Base-by-base conservation (phyloP, 2,329 filamentous ascomycete genomes). In the Plenodomus biglobosus region DNA sequence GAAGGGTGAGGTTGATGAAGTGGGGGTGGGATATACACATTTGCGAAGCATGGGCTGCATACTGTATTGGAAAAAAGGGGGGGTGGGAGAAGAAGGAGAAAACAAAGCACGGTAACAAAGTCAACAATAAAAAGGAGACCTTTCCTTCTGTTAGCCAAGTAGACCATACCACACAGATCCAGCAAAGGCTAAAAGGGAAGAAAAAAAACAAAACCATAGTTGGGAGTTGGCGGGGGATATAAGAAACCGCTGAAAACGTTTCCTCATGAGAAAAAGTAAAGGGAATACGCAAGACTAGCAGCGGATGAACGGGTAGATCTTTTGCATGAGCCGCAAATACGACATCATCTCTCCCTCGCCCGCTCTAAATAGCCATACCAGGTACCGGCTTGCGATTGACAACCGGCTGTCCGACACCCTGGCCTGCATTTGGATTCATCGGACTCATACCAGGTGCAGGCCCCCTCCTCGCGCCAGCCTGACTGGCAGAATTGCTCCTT, bases 341-440 rank as follows among this genome's bases (percentile, higher is more conserved):
- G n/a, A n/a, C n/a, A n/a, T n/a, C n/a, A n/a, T n/a, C 38, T 43
- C 43, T 34, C 21, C 42, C 32, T 21, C 27, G 17, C 17, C 22
- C 18, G 13, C 27, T 62, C 11, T 50, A 77, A 50, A 76, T 57
- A 18, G 76, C 75, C 65, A 73, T 71, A 36, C 76, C 76, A 18
- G 76, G 76, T 18, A 79, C 71, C 20, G 76, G 76, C 64, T 79
- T 79, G 57, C 76, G 27, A 32, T 32, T 32, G 15, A 32, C 27
- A 15, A 32, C 13, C 11, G 27, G 27, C 11, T 32, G 68, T 24
- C 22, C 22, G 10, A 10, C 22, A 24, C 22, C 22, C 22, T 59
- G 53, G 37, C 50, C 43, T 15, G 44, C 50, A 19, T 60, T 64
- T 24, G 69, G 67, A 36, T 69, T 72, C 68, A 73, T 69, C 27